A percentile compares a stretch with the other conserved stretches of the same genome.
phyloP scores from a whole-genome alignment of 2,329 filamentous ascomycete species.

The Coniochaeta prunicola region DNA sequence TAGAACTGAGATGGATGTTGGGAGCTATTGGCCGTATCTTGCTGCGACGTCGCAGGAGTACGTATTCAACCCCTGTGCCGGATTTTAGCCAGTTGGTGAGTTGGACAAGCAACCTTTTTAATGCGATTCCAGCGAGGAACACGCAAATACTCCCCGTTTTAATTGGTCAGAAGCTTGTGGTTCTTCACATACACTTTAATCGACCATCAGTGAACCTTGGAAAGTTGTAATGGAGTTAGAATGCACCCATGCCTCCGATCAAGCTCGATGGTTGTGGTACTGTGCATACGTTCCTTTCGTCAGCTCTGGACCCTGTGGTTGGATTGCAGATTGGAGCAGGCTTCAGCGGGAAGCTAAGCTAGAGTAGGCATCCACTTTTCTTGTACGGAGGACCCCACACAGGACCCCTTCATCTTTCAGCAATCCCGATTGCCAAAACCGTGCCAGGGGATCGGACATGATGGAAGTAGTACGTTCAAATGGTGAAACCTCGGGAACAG shows the following conservation, averaged over 20 bases:
- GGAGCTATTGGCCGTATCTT: background rate
- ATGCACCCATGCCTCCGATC: background rate
- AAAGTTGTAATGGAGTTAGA: background rate
- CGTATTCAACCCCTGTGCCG: background rate
- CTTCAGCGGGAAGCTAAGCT: constrained; percentile 1
- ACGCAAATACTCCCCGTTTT: background rate
- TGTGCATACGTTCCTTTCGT: background rate
- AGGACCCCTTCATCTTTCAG: background rate
- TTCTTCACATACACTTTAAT: background rate
- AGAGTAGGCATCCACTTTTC: background rate
- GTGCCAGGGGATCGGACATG: background rate
- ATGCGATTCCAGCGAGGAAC: background rate
- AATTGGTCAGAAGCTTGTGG: background rate
- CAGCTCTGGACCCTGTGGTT: background rate
- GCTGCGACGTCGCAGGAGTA: background rate
- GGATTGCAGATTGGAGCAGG: background rate
- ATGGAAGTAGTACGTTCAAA: too few relatives aligned
- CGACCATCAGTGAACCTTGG: background rate
- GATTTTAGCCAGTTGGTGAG: background rate
- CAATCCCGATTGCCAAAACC: background rate
- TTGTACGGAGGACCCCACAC: background rate
- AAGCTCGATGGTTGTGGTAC: background rate
- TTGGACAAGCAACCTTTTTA: background rate
- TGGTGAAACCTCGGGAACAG: too few relatives aligned
- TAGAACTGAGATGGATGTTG: background rate